phyloP scores from a whole-genome alignment of 805 yeast genomes.

The Barnettozyma populi region DNA sequence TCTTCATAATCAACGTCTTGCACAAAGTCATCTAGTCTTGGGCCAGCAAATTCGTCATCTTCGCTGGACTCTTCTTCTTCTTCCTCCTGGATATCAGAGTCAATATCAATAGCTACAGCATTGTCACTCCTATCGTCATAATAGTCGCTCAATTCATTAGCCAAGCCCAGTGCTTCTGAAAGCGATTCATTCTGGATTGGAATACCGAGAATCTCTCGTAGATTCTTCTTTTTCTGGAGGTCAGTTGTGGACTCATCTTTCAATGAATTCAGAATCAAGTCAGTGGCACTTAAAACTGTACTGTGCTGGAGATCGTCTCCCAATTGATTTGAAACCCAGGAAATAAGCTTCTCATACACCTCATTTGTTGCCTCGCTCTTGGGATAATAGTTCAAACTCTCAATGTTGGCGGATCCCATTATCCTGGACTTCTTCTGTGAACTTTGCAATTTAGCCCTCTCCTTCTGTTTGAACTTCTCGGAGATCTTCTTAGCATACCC shows the following conservation, averaged over 20 bases:
- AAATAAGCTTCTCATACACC: constrained; percentile 50
- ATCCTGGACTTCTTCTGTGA: constrained; percentile 23
- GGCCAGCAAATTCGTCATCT: constrained; percentile 31
- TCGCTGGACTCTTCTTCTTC: constrained; percentile 26
- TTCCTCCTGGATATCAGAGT: constrained; percentile 26
- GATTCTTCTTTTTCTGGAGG: constrained; percentile 36
- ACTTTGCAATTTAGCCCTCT: constrained; percentile 13
- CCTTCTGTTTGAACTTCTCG: constrained; percentile 16
- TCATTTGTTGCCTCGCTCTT: constrained; percentile 45
- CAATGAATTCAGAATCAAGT: constrained; percentile 50
- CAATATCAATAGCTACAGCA: constrained; percentile 26
- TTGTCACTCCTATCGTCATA: constrained; percentile 32
- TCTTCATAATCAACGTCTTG: constrained; percentile 21
- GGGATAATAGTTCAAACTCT: constrained; percentile 58
- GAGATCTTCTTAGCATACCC: constrained; percentile 16
- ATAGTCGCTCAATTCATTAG: constrained; percentile 48
- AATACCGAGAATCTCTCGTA: constrained; percentile 43
- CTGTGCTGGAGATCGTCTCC: constrained; percentile 75
- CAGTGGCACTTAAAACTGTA: constrained; percentile 66
- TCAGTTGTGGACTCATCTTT: constrained; percentile 42
- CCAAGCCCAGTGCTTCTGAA: constrained; percentile 29
- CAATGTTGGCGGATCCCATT: constrained; percentile 33
- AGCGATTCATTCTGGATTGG: constrained; percentile 26
- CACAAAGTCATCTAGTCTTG: constrained; percentile 23
- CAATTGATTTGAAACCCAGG: constrained; percentile 50